phyloP scores from a whole-genome alignment of 495 filamentous ascomycete species.

The Pseudevernia furfuracea region DNA sequence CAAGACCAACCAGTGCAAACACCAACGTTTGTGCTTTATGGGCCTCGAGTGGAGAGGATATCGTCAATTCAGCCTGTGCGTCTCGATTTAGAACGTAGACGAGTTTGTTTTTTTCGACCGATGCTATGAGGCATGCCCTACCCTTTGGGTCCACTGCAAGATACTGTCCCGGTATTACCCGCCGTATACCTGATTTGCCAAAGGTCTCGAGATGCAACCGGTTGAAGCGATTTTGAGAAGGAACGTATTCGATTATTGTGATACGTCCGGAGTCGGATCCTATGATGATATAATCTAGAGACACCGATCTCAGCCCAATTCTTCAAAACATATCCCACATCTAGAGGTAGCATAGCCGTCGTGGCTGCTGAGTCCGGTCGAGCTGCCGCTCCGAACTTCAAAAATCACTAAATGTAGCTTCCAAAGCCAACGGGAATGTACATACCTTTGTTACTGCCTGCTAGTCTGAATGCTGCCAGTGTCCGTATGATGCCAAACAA shows the following conservation, averaged over 20 bases:
- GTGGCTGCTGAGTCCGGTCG: slow-evolving; percentile 28
- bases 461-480: slow-evolving; percentile 78
- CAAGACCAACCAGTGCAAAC: slow-evolving; percentile 75
- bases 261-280: slow-evolving; percentile 93
- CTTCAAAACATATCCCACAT: slow-evolving; percentile 30
- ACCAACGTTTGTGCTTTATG: slow-evolving; percentile 92
- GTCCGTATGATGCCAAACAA: slow-evolving; percentile 90
- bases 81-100: slow-evolving; percentile 98
- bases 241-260: slow-evolving; percentile 85
- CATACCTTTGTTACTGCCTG: slow-evolving; percentile 96
- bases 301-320: slow-evolving; percentile 51
- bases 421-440: slow-evolving; percentile 39
- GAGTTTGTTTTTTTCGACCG: slow-evolving; percentile 97
- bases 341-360: slow-evolving; percentile 26
- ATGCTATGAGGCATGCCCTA: slow-evolving; percentile 86
- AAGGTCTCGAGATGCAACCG: slow-evolving; percentile 93
- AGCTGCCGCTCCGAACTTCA: slow-evolving; percentile 58
- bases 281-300: slow-evolving; percentile 89
- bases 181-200: slow-evolving; percentile 90
- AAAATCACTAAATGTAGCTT: slow-evolving; percentile 90
- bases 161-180: slow-evolving; percentile 92
- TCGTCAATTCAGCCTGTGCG: slow-evolving; percentile 85
- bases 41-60: slow-evolving; percentile 95
- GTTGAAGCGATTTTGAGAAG: slow-evolving; percentile 78
- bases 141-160: slow-evolving; percentile 92